Conservation (phyloP, 1,284 basidiomycete genomes). For the Ustilago nuda region DNA sequence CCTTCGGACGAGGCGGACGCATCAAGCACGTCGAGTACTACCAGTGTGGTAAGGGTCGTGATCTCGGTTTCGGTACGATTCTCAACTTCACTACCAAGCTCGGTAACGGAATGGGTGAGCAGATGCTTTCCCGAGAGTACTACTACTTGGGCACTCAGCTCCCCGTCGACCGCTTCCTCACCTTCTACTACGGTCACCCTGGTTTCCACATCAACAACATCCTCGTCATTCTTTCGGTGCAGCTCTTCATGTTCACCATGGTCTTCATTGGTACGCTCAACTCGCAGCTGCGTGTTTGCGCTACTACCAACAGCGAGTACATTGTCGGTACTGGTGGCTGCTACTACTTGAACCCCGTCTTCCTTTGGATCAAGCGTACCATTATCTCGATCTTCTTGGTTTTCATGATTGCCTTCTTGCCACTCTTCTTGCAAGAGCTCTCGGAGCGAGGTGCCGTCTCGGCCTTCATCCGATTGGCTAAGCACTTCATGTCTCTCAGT, state of each 20-base stretch:
- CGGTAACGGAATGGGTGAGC: conserved; percentile 99
- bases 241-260: conserved; percentile 69
- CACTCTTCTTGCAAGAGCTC: conserved; percentile 68
- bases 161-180: conserved; percentile 96
- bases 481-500: conserved; percentile 68
- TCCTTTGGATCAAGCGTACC: conserved; percentile 69
- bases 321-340: conserved; percentile 66
- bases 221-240: conserved; percentile 73
- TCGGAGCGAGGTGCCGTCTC: conserved; percentile 68
- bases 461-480: conserved; percentile 66
- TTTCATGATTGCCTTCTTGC: conserved; percentile 70
- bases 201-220: conserved; percentile 99
- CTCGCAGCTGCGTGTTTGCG: conserved; percentile 65
- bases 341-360: conserved; percentile 69
- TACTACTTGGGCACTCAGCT: conserved; percentile 99
- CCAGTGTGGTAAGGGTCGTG: conserved; percentile 95
- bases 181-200: conserved; percentile 99
- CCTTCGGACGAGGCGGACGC: conserved; percentile 92
- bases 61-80: conserved; percentile 98
- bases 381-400: conserved; percentile 69
- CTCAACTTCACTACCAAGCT: conserved; percentile 99
- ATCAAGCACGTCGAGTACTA: conserved; percentile 99
- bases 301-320: conserved; percentile 65
- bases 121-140: conserved; percentile 98
- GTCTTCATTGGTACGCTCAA: conserved; percentile 69